Evolutionary conservation across 306 rosid genomes (phyloP).

Genomic region (Calophaca sinica): DNA sequence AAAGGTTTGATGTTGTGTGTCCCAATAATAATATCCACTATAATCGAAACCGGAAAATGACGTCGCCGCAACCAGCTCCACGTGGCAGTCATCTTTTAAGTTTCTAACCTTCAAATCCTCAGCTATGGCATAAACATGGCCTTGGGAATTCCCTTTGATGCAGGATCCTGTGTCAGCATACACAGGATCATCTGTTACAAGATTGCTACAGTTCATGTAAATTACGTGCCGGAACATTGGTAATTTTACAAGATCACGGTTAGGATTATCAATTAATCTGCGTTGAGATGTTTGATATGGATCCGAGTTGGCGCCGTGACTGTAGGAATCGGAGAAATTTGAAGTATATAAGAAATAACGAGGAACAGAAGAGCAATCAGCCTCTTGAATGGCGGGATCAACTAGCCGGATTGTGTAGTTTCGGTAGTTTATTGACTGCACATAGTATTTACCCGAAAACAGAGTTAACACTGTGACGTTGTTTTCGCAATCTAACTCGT

Average conservation of each 20-base stretch:
- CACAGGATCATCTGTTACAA: neutral
- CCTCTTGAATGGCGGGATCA: slow-evolving; percentile 11
- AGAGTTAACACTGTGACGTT: neutral
- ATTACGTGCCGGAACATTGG: slow-evolving; percentile 8
- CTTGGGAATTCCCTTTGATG: neutral
- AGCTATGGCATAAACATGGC: slow-evolving; percentile 19
- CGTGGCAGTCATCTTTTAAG: neutral
- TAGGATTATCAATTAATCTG: neutral
- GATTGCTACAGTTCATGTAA: slow-evolving; percentile 37
- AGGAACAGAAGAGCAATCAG: slow-evolving; percentile 39
- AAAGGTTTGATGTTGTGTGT: neutral
- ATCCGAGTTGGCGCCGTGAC: rapidly evolving
- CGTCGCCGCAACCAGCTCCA: neutral
- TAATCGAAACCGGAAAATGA: neutral
- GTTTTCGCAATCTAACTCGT: slow-evolving; percentile 39
- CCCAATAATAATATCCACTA: neutral
- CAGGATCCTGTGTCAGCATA: slow-evolving; percentile 31
- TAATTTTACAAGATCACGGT: neutral
- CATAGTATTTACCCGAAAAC: slow-evolving; percentile 7
- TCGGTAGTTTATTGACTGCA: slow-evolving; percentile 41
- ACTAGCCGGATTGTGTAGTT: slow-evolving; percentile 45
- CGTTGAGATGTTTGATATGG: neutral
- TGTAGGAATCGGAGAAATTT: neutral
- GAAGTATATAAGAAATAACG: neutral
- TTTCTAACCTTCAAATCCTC: neutral